A percentile compares a stretch with the other conserved stretches of the same genome.
These are phyloP conservation scores for Hypoxylon sp. DNA, from an alignment of 2,329 filamentous ascomycete genomes.

Conservation along the genomic window DNA sequence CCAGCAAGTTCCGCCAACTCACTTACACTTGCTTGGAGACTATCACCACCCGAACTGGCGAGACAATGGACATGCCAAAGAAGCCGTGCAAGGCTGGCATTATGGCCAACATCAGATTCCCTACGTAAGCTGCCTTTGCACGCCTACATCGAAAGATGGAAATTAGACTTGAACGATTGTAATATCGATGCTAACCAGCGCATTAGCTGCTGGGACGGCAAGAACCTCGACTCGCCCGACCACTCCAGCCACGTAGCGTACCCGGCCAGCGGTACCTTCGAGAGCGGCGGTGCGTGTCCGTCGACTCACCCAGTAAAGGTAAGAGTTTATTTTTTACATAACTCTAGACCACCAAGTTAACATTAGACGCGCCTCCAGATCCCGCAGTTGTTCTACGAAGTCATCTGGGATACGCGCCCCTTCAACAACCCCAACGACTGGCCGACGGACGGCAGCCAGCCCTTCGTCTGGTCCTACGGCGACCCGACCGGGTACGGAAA, in stretches of 20 bases:
- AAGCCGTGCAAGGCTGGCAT: slow-evolving; percentile 55
- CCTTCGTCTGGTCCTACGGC: slow-evolving; percentile 47
- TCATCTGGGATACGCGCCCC: slow-evolving; percentile 48
- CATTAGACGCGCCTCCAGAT: slow-evolving; percentile 30
- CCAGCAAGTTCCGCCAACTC: slow-evolving; percentile 58
- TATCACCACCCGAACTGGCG: slow-evolving; percentile 56
- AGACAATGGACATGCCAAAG: slow-evolving; percentile 59
- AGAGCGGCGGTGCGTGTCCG: slow-evolving; percentile 48
- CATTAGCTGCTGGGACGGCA: slow-evolving; percentile 66
- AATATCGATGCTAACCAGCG: background rate
- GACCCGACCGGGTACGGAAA: slow-evolving; percentile 54
- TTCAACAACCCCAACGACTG: slow-evolving; percentile 49
- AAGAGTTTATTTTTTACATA: background rate
- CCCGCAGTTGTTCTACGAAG: slow-evolving; percentile 51
- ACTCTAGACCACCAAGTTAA: background rate
- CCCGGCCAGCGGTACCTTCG: slow-evolving; percentile 54
- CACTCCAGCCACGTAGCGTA: slow-evolving; percentile 67
- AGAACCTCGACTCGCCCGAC: slow-evolving; percentile 61
- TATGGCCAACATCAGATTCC: slow-evolving; percentile 63
- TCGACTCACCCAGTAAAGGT: slow-evolving; percentile 44
- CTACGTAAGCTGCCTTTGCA: slow-evolving; percentile 50
- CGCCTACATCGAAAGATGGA: background rate
- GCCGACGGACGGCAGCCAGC: slow-evolving; percentile 51
- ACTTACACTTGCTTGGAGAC: slow-evolving; percentile 61
- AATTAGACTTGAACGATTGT: background rate